Conservation (phyloP, 176 grass and related monocot genomes). For the Triticum dicoccoides region DNA sequence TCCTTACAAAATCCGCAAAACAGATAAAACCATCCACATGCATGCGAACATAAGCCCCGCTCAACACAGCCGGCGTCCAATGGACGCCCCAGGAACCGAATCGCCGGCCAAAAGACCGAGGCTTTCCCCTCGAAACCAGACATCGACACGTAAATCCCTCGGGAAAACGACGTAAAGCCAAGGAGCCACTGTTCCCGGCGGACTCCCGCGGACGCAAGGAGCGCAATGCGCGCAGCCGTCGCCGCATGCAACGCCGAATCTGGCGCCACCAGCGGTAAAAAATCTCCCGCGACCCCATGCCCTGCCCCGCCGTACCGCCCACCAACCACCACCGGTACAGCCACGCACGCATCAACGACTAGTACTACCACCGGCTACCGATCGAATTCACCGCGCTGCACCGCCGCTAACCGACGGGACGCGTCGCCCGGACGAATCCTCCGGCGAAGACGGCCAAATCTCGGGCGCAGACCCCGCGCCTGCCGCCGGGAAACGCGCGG, state of each 20-base stretch:
- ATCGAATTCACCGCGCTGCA: background rate
- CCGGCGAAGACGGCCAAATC: background rate
- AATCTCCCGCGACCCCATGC: background rate
- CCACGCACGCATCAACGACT: background rate
- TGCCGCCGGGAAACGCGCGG: background rate
- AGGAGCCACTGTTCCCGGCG: background rate
- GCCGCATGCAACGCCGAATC: constrained; percentile 38
- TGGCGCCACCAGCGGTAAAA: background rate
- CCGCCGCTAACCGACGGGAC: background rate
- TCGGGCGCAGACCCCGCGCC: background rate
- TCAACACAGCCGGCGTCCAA: background rate
- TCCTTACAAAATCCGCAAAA: background rate
- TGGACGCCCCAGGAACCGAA: background rate
- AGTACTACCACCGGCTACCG: background rate
- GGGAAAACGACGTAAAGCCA: constrained; percentile 44
- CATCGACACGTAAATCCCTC: constrained; percentile 20
- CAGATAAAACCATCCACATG: background rate
- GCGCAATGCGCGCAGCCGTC: constrained; percentile 29
- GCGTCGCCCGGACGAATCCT: background rate
- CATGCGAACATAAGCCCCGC: background rate
- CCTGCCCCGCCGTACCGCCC: background rate
- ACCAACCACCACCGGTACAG: background rate
- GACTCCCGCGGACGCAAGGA: background rate
- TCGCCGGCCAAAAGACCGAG: background rate
- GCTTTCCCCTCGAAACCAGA: background rate